Evolutionary conservation across 2,329 filamentous ascomycete genomes (phyloP).

Genomic region (Aspergillus cejpii): DNA sequence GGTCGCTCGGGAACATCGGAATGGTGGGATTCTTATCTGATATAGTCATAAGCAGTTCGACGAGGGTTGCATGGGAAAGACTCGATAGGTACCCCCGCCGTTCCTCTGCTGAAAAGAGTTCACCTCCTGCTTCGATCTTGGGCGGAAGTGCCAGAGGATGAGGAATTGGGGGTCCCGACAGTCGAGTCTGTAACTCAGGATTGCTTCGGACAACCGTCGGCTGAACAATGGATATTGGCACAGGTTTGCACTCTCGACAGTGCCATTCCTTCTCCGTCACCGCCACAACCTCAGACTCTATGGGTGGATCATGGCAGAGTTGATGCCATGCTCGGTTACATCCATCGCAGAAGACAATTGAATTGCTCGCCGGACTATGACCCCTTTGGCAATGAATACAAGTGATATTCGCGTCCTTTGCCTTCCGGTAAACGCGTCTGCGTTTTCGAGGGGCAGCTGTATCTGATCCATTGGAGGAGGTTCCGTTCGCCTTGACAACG

Average conservation of each 20-base stretch:
- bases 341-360: constrained; percentile 79
- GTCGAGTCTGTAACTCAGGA: constrained; percentile 9
- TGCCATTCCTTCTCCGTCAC: constrained; percentile 65
- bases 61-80: constrained; percentile 55
- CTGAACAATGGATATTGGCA: constrained; percentile 40
- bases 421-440: constrained; percentile 46
- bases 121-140: constrained; percentile 23
- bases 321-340: constrained; percentile 78
- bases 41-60: constrained; percentile 58
- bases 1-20: constrained; percentile 53
- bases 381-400: constrained; percentile 69
- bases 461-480: constrained; percentile 9
- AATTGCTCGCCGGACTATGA: constrained; percentile 64
- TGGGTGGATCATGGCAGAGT: constrained; percentile 69
- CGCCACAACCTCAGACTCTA: constrained; percentile 61
- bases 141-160: constrained; percentile 15
- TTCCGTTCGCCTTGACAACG: constrained; percentile 15
- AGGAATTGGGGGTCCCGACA: constrained; percentile 3
- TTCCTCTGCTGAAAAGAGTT: constrained; percentile 37
- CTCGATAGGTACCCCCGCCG: constrained; percentile 58
- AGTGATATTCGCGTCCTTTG: constrained; percentile 42
- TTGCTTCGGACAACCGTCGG: constrained; percentile 34
- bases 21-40: constrained; percentile 58
- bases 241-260: constrained; percentile 56
- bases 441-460: constrained; percentile 47